phyloP scores from a whole-genome alignment of 768 basidiomycete genomes.

The Roridomyces roridus region DNA sequence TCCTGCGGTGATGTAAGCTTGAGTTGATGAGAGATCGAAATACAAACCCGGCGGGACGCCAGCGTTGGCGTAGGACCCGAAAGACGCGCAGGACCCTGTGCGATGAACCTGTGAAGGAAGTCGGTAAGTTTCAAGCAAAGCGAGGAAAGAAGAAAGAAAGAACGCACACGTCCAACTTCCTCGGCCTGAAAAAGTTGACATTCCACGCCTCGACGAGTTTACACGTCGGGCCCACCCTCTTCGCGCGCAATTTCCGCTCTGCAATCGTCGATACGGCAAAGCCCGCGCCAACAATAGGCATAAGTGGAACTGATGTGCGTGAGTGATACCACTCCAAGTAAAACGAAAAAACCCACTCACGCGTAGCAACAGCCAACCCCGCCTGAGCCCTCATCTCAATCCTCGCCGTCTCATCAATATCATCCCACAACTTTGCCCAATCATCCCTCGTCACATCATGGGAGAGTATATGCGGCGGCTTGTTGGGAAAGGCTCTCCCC shows the following conservation, averaged over 20 bases:
- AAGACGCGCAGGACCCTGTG: constrained; percentile 13
- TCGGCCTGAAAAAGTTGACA: constrained; percentile 21
- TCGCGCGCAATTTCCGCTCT: constrained; percentile 22
- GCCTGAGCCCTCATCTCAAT: constrained; percentile 22
- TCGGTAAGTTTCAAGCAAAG: background rate
- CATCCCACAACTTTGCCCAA: constrained; percentile 20
- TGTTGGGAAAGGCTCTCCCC: constrained; percentile 14
- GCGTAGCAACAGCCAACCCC: constrained; percentile 21
- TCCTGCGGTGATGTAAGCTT: constrained; percentile 4
- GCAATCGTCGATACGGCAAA: constrained; percentile 18
- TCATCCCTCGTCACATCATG: constrained; percentile 21
- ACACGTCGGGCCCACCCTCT: constrained; percentile 20
- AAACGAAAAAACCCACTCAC: constrained; percentile 6
- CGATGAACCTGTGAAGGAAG: constrained; percentile 13
- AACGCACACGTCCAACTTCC: constrained; percentile 19
- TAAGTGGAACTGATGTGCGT: constrained; percentile 17
- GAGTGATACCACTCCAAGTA: constrained; percentile 3
- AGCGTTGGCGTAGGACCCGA: constrained; percentile 18
- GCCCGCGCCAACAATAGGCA: constrained; percentile 21
- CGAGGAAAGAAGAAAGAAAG: too few relatives aligned
- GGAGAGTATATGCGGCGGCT: constrained; percentile 8
- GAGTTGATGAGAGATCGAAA: background rate
- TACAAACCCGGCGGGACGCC: constrained; percentile 12
- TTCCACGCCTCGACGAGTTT: constrained; percentile 23
- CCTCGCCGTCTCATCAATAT: constrained; percentile 22